phyloP scores from a whole-genome alignment of 768 basidiomycete species.

The Royoungia palumana region DNA sequence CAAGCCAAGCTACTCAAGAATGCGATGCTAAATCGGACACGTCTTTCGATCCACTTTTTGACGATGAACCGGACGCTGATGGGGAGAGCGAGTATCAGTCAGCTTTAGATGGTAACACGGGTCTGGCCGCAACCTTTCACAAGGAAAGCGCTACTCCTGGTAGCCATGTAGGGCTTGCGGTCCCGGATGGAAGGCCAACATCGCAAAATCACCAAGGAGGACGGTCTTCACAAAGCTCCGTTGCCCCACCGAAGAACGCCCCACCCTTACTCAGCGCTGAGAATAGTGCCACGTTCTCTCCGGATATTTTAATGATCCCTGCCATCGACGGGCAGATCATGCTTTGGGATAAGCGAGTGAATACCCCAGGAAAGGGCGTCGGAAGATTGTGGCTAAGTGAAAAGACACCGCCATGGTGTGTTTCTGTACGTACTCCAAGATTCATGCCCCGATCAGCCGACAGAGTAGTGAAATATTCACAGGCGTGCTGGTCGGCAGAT shows the following conservation, averaged over 20 bases:
- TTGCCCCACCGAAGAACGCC: slow-evolving; percentile 67
- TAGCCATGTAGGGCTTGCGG: slow-evolving; percentile 21
- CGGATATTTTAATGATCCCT: slow-evolving; percentile 83
- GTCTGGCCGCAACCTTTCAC: slow-evolving; percentile 14
- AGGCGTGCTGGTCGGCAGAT: slow-evolving; percentile 95
- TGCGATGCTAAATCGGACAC: slow-evolving; percentile 72
- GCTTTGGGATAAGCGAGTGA: slow-evolving; percentile 82
- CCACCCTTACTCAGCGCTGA: slow-evolving; percentile 67
- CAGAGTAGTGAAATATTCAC: slow-evolving; percentile 7
- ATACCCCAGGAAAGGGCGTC: slow-evolving; percentile 63
- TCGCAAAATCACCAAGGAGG: slow-evolving; percentile 21
- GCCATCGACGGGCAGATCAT: slow-evolving; percentile 91
- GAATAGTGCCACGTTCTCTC: slow-evolving; percentile 63
- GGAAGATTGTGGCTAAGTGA: slow-evolving; percentile 87
- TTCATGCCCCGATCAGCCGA: slow-evolving; percentile 1
- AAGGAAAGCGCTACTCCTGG: slow-evolving; percentile 12
- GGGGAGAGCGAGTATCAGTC: slow-evolving; percentile 36
- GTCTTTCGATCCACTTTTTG: slow-evolving; percentile 87
- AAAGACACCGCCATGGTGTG: slow-evolving; percentile 93
- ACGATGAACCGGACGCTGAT: slow-evolving; percentile 71
- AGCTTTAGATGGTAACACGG: slow-evolving; percentile 15
- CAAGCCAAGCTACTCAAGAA: slow-evolving; percentile 32
- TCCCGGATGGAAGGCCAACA: slow-evolving; percentile 26
- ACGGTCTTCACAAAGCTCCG: slow-evolving; percentile 33
- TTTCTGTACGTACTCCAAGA: slow-evolving; percentile 62